A percentile compares a stretch with the other conserved stretches of the same genome.
Evolutionary conservation across 176 grass and related monocot genomes (phyloP).

Genomic region (Melocanna baccifera): DNA sequence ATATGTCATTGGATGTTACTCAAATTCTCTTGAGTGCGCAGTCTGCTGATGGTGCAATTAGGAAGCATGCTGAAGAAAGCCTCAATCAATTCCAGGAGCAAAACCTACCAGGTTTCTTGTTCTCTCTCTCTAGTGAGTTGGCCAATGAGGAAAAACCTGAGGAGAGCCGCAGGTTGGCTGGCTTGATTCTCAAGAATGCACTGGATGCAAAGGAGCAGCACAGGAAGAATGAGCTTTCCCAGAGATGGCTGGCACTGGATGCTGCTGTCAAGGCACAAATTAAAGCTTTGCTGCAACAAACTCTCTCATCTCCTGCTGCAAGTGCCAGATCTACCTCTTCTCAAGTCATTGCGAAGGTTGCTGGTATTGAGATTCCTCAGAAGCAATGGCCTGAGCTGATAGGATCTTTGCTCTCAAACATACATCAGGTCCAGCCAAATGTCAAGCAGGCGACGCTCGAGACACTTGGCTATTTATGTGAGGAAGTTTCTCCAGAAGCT

Average conservation of each 20-base stretch:
- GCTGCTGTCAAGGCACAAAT: constrained; percentile 61
- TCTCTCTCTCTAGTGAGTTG: constrained; percentile 63
- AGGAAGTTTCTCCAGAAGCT: constrained; percentile 70
- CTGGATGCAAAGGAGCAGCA: constrained; percentile 79
- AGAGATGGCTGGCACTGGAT: constrained; percentile 79
- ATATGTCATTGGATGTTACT: constrained; percentile 76
- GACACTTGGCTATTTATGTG: constrained; percentile 83
- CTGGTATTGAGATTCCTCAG: constrained; percentile 74
- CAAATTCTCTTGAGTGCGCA: constrained; percentile 79
- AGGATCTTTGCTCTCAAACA: constrained; percentile 61
- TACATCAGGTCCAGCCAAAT: constrained; percentile 72
- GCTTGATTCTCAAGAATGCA: constrained; percentile 81
- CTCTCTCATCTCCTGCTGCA: constrained; percentile 66
- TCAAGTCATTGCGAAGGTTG: constrained; percentile 82
- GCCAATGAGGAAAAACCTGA: constrained; percentile 68
- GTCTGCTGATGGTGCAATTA: constrained; percentile 47
- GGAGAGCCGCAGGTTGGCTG: constrained; percentile 73
- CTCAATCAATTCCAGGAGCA: constrained; percentile 89
- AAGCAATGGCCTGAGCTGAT: constrained; percentile 87
- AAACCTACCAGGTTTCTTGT: constrained; percentile 67
- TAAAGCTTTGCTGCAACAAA: constrained; percentile 61
- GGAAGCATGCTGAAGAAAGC: constrained; percentile 79
- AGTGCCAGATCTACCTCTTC: constrained; percentile 82
- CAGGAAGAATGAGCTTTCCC: constrained; percentile 71
- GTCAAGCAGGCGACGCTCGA: constrained; percentile 74